Evolutionary conservation across 805 yeast species (phyloP).

Genomic region (baker's yeast (Saccharomyces cerevisiae)): DNA sequence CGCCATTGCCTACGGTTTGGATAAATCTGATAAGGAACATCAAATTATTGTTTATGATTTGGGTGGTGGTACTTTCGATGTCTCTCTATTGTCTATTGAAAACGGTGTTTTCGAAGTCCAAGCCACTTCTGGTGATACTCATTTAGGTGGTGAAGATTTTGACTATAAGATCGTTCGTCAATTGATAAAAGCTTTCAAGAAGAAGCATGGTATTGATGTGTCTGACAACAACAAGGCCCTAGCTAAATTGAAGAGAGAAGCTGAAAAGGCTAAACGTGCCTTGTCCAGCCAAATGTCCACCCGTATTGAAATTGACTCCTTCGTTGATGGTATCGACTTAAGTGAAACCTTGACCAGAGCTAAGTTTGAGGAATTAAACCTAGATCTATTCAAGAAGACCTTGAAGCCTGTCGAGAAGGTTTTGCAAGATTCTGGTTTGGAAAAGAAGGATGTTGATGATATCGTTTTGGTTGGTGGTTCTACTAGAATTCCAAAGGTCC

Average conservation of each 20-base stretch:
- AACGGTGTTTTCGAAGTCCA: conserved; percentile 88
- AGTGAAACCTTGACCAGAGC: conserved; percentile 94
- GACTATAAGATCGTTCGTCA: conserved; percentile 84
- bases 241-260: conserved; percentile 92
- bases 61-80: conserved; percentile 98
- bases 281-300: conserved; percentile 92
- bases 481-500: conserved; percentile 97
- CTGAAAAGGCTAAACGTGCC: conserved; percentile 96
- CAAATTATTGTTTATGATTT: conserved; percentile 88
- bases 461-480: conserved; percentile 98
- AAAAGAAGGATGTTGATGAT: conserved; percentile 82
- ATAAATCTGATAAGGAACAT: conserved; percentile 72
- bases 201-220: conserved; percentile 84
- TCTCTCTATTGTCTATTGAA: conserved; percentile 76
- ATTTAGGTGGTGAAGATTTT: conserved; percentile 95
- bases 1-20: conserved; percentile 93
- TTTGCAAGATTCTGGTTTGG: conserved; percentile 83
- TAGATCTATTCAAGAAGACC: conserved; percentile 88
- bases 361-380: conserved; percentile 92
- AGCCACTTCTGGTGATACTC: conserved; percentile 95
- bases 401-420: conserved; percentile 95
- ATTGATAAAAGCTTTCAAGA: conserved; percentile 79
- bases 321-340: conserved; percentile 91
- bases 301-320: conserved; percentile 91
- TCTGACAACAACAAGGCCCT: conserved; percentile 75